Conservation (phyloP, 2,329 filamentous ascomycete genomes). For the Colletotrichum tamarilloi region DNA sequence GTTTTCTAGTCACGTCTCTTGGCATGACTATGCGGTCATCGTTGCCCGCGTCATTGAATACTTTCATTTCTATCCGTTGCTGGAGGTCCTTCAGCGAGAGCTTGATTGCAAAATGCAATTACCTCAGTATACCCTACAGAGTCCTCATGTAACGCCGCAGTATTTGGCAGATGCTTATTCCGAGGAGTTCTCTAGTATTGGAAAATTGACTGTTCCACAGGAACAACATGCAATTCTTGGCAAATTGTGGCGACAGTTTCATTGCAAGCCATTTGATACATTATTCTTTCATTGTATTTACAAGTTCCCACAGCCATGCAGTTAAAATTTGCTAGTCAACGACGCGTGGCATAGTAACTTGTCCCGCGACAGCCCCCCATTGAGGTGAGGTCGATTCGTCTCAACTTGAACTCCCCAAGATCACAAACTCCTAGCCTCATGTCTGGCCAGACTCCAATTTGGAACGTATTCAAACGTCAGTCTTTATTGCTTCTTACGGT, state of each 20-base stretch:
- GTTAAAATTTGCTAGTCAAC: no score
- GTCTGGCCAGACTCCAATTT: background rate
- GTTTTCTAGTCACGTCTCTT: background rate
- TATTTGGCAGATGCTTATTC: background rate
- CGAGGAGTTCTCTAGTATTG: background rate
- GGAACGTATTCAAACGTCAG: background rate
- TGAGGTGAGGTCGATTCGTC: no score
- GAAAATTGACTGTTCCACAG: background rate
- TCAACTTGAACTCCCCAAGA: no score
- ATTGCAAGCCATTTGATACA: no score
- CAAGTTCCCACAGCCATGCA: no score
- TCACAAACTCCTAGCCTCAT: no score
- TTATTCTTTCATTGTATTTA: no score
- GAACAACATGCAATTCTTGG: background rate
- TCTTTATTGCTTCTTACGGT: background rate
- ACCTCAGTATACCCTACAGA: background rate
- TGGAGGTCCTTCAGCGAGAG: background rate
- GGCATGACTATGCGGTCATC: background rate
- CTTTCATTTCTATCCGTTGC: background rate
- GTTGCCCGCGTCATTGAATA: background rate
- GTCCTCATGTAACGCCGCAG: background rate
- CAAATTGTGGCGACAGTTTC: no score
- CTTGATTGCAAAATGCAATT: background rate
- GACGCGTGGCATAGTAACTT: no score
- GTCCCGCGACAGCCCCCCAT: no score